Base-by-base conservation (phyloP, 371 early-diverging fungal genomes). In the Globomyces sp. region DNA sequence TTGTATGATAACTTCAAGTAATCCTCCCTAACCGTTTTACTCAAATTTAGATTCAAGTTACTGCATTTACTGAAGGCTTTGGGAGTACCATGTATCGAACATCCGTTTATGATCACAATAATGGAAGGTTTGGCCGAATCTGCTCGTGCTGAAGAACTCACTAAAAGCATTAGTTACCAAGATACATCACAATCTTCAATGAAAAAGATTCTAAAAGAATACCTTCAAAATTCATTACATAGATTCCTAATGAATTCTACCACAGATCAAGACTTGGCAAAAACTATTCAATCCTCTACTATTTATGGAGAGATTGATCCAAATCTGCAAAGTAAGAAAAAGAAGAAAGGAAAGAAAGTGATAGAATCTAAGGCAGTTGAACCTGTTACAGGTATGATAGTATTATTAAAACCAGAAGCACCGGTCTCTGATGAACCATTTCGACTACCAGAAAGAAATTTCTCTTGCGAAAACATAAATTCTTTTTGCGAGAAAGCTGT, bases 1-100 rank as follows among this genome's bases (percentile, higher is more conserved):
- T 48, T 61, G 24, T 61, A 61, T 46, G 46, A 61, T 37, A 36
- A 1, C 9, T 34, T 61, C 46, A 61, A 61, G 61, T 49, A 61
- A 3, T 1, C 10, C 24, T 24, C 24, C 24, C 24, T 24, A 24
- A 24, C 24, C 24, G 24, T 11, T 24, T 37, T 5, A 9, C 8
- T 57, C 4, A 57, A 6, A 9, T 11, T 39, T 40, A 57, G 57
- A 57, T 57, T 37, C 40, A 57, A 49, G 34, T 8, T n/a, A 1
- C 1, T 61, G 34, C 61, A 61, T 9, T 45, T 39, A 2, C 37
- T 43, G 40, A 42, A 34, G 24, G 8, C 37, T 1, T n/a, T 44
- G 2, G 61, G 61, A 48, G 13, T 49, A n/a, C 9, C 48, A 13
- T 36, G 24, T 10, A 61, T 61, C 37, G 48, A 61, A 24, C 8